Base-by-base conservation (phyloP, 2,329 filamentous ascomycete species). In the Cladobotryum protrusum region DNA sequence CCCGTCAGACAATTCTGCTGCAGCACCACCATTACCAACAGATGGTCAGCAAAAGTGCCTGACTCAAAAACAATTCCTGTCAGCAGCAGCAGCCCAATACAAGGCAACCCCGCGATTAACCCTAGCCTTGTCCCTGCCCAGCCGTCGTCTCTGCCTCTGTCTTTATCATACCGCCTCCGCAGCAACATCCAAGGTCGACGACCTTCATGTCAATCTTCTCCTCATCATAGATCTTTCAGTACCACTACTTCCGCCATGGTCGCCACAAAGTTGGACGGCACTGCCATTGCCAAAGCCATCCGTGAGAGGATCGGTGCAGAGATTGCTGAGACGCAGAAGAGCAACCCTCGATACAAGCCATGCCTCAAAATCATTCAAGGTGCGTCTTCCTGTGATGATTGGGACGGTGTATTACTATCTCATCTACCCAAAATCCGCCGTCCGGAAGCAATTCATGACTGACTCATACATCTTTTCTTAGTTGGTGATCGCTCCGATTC, bases 401-500 rank as follows among this genome's bases (percentile, higher is more conserved):
- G 6, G 6, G 6, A 8, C 24, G 24, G 11, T 29, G n/a, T 29
- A 32, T 19, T 14, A 17, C 41, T 7, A 14, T 44, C 17, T 52
- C 14, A 44, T 44, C 13, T 44, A 11, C 14, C 41, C n/a, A 12
- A 18, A 32, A n/a, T 14, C 24, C 24, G 6, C 11, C 11, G 6
- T 29, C 11, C 11, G 33, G 3, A 34, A 35, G 34, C 20, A 36
- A 36, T 47, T 45, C 41, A 43, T 44, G 19, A 48, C 60, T 67
- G 53, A 64, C 56, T 53, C 43, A 49, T 42, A 54, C 55, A 46
- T 18, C 93, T 93, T 99, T 60, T 41, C 55, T 48, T 20, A 93
- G 93, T 99, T 60, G 93, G 91, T 66, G 87, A 91, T 68, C 85
- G 93, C 62, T 89, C 88, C 58, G 93, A 99, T 73, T 96, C 91